Evolutionary conservation across 2,329 filamentous ascomycete species (phyloP).

Genomic region (Aphanocladium album): DNA sequence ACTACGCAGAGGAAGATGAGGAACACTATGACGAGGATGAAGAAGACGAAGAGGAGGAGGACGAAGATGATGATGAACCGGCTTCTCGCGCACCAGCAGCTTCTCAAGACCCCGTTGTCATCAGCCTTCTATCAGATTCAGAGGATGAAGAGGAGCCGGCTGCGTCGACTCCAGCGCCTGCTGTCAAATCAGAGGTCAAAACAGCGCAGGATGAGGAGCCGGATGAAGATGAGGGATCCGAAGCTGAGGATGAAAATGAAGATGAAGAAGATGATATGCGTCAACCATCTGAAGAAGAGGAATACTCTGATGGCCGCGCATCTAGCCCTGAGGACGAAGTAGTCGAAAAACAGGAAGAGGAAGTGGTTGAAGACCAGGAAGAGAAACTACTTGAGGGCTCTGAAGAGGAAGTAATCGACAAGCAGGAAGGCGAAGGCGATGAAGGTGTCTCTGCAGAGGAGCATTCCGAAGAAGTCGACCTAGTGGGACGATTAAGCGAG

Average conservation of each 20-base stretch:
- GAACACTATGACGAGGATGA: constrained; percentile 17
- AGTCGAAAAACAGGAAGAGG: background rate
- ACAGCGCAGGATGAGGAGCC: too few relatives aligned
- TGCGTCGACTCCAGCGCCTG: background rate
- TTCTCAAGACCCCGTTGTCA: constrained; percentile 27
- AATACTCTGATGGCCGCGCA: background rate
- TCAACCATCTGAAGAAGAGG: background rate
- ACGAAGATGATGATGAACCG: constrained; percentile 13
- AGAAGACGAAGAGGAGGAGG: constrained; percentile 16
- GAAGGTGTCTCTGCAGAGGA: constrained; percentile 7
- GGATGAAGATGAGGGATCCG: background rate
- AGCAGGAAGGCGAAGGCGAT: too few relatives aligned
- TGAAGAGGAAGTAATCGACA: too few relatives aligned
- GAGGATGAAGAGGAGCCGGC: constrained; percentile 24
- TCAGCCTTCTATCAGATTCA: constrained; percentile 33
- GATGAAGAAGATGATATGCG: background rate
- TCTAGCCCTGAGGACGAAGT: background rate
- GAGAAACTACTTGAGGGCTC: too few relatives aligned
- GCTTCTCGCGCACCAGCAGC: constrained; percentile 3
- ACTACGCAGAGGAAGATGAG: constrained; percentile 20
- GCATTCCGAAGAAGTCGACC: background rate
- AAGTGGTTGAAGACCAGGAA: too few relatives aligned
- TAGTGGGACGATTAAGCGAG: background rate
- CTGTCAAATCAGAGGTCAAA: background rate
- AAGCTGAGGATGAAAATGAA: background rate